Conservation (phyloP, 768 basidiomycete species). For the Austroboletus festivus region DNA sequence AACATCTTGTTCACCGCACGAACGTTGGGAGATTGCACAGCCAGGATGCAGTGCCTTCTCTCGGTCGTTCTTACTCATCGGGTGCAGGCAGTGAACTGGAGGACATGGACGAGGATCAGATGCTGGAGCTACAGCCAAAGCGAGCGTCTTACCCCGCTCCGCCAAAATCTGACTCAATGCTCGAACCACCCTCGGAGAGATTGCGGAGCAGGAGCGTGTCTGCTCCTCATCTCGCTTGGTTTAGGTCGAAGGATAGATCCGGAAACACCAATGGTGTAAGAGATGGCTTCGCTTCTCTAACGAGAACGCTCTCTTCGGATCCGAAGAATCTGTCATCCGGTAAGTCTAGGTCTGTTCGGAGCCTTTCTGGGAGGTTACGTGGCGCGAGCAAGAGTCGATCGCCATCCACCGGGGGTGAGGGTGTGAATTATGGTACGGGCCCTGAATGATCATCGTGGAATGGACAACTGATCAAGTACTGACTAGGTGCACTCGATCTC, state of each 20-base stretch:
- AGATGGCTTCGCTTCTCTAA: constrained; percentile 6
- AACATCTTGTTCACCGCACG: constrained; percentile 68
- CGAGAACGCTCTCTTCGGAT: constrained; percentile 20
- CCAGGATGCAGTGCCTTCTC: constrained; percentile 64
- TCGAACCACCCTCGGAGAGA: constrained; percentile 22
- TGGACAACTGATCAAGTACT: background rate
- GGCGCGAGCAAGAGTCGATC: constrained; percentile 22
- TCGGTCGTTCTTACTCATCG: constrained; percentile 32
- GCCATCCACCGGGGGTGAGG: constrained; percentile 10
- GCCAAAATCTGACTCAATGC: constrained; percentile 3
- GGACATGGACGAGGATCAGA: background rate
- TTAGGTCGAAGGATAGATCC: constrained; percentile 36
- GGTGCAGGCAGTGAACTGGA: background rate
- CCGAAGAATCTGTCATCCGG: constrained; percentile 1
- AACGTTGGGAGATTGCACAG: constrained; percentile 68
- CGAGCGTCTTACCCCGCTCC: constrained; percentile 20
- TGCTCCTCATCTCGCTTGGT: constrained; percentile 59
- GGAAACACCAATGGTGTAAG: constrained; percentile 5
- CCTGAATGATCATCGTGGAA: background rate
- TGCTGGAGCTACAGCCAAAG: constrained; percentile 18
- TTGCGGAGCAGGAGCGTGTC: constrained; percentile 51
- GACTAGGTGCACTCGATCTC: constrained; percentile 36
- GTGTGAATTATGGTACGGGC: constrained; percentile 16
- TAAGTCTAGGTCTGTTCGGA: constrained; percentile 13
- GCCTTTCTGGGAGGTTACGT: constrained; percentile 22